These are phyloP conservation scores for Phyllosticta ampelicida DNA, from an alignment of 2,329 filamentous ascomycete genomes.

Conservation along the genomic window DNA sequence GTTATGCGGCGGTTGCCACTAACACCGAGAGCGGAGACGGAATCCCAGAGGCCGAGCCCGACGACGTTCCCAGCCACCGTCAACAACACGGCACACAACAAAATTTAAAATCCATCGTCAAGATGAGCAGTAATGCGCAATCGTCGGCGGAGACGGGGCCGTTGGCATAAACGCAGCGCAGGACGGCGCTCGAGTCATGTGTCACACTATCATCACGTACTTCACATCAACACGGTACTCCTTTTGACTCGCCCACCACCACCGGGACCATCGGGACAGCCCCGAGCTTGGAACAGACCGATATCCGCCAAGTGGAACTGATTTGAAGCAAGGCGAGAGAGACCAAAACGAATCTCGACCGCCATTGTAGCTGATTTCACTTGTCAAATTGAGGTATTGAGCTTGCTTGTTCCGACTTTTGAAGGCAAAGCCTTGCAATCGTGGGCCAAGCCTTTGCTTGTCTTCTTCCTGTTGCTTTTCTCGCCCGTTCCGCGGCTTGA, in stretches of 20 bases:
- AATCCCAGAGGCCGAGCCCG: not conserved
- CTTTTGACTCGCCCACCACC: not conserved
- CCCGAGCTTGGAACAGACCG: not conserved
- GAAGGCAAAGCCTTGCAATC: not conserved
- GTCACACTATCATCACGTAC: not conserved
- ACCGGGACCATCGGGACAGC: not conserved
- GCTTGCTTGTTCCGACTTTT: not conserved
- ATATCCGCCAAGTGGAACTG: not conserved
- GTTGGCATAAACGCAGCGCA: not conserved
- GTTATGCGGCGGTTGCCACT: not conserved
- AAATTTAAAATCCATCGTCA: not conserved
- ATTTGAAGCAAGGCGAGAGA: not conserved
- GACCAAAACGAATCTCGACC: not conserved
- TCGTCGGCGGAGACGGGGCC: not conserved
- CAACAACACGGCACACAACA: not conserved
- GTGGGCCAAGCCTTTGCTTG: not conserved
- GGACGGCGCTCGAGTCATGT: not conserved
- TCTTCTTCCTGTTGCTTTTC: not conserved
- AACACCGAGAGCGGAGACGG: not conserved
- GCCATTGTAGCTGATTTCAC: not conserved
- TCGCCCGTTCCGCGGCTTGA: not conserved
- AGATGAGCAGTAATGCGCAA: not conserved
- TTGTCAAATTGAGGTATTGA: not conserved
- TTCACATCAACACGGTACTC: not conserved
- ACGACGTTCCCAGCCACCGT: not conserved